Percentiles rank a stretch among this genome's conserved stretches.
phyloP scores from a whole-genome alignment of 805 yeast genomes.

The Limtongia smithiae region DNA sequence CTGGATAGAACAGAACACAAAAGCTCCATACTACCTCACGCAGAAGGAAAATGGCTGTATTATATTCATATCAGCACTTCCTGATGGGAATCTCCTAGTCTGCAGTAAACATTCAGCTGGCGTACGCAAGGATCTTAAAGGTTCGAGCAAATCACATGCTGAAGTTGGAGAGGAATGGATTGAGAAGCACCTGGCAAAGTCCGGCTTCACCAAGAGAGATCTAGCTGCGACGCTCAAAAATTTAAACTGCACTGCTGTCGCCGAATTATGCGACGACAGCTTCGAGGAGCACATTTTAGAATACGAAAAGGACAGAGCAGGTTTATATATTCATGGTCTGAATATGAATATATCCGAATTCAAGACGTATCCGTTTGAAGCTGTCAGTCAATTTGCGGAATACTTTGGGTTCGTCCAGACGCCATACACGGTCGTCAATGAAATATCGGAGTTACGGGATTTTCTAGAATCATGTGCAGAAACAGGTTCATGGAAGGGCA shows the following conservation, averaged over 20 bases:
- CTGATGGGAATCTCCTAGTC: constrained; percentile 72
- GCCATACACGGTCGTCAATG: constrained; percentile 44
- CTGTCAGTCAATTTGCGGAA: constrained; percentile 58
- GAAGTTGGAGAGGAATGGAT: constrained; percentile 62
- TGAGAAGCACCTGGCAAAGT: constrained; percentile 46
- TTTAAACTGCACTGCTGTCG: constrained; percentile 73
- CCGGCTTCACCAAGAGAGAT: constrained; percentile 43
- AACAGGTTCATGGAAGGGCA: constrained; percentile 66
- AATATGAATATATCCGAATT: constrained; percentile 66
- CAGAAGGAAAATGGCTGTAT: constrained; percentile 94
- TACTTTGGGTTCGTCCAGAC: constrained; percentile 66
- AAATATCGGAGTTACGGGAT: constrained; percentile 43
- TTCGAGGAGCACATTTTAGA: constrained; percentile 92
- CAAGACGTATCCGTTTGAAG: constrained; percentile 57
- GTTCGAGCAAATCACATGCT: constrained; percentile 59
- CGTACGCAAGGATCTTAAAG: constrained; percentile 36
- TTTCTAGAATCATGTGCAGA: constrained; percentile 56
- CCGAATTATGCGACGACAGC: constrained; percentile 85
- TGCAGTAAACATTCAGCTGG: constrained; percentile 94
- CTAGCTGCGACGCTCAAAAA: constrained; percentile 56
- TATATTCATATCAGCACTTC: constrained; percentile 71
- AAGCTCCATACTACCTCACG: constrained; percentile 78
- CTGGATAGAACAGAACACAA: constrained; percentile 45
- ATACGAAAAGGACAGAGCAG: constrained; percentile 63
- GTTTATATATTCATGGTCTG: constrained; percentile 86